Base-by-base conservation (phyloP, 1,284 basidiomycete species). In the Apiotrichum gamsii region DNA sequence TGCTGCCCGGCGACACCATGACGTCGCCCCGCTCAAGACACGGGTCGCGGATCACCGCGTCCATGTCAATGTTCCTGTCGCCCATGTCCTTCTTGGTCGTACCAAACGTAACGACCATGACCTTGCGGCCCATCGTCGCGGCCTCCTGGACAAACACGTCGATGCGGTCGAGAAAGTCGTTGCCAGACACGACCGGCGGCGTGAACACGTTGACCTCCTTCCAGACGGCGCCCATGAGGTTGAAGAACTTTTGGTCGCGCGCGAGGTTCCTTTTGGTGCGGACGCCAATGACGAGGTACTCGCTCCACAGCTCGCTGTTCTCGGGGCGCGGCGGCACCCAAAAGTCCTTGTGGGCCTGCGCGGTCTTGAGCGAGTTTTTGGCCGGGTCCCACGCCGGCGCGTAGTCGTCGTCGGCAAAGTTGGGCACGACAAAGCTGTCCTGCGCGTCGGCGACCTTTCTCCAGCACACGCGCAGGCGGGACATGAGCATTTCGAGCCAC, bases 351-450 rank as follows among this genome's bases (percentile, higher is more conserved):
- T 45, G 43, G 13, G 45, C 40, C n/a, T 58, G 34, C 18, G 41
- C 41, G 13, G 46, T 21, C 11, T 25, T 19, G 14, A 37, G n/a
- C 18, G 43, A 36, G n/a, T n/a, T n/a, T n/a, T n/a, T n/a, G 25
- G 25, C 11, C 9, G 34, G 34, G 35, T 60, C 60, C 8, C 60
- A 16, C 11, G 39, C 32, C 3, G 66, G 66, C 28, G 51, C 47
- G 40, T 49, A 66, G 3, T 48, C 44, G 14, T 43, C 38, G 16
- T 46, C 45, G 8, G 46, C 43, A 3, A 39, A 39, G 23, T 60
- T 49, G 13, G 68, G 68, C n/a, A 69, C 16, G 1, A 15, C 15
- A 39, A 69, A 69, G 36, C 60, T 64, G 42, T 68, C 64, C 43
- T 64, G 44, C 9, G 49, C 54, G 49, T 68, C 67, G 8, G 63